phyloP scores from a whole-genome alignment of 2,329 filamentous ascomycete genomes.

The Fusarium begoniae region DNA sequence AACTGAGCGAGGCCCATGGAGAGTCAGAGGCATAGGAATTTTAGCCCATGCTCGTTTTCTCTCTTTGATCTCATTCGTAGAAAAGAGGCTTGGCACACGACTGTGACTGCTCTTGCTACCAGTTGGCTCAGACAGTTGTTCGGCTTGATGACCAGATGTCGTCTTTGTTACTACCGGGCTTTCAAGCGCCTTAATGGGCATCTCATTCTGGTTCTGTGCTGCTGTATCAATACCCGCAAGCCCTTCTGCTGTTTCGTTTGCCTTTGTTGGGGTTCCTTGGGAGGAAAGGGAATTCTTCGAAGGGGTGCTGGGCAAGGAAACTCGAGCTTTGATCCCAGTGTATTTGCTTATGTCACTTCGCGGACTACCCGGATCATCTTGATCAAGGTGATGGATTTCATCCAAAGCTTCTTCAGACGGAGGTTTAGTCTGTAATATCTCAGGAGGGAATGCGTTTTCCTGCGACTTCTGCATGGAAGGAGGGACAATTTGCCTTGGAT shows the following conservation, averaged over 20 bases:
- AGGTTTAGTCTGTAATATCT: constrained; percentile 43
- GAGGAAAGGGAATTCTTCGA: background rate
- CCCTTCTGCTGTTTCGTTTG: background rate
- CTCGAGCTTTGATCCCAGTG: constrained; percentile 25
- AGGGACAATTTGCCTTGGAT: background rate
- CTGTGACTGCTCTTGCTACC: background rate
- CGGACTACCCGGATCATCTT: background rate
- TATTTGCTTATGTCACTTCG: constrained; percentile 7
- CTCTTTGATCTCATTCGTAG: constrained; percentile 45
- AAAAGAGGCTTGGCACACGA: constrained; percentile 39
- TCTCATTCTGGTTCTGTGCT: background rate
- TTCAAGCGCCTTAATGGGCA: background rate
- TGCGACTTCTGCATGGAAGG: background rate
- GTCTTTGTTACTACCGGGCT: background rate
- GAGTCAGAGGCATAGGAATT: constrained; percentile 47
- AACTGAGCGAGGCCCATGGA: constrained; percentile 21
- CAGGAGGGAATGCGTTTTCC: background rate
- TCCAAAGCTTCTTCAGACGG: constrained; percentile 42
- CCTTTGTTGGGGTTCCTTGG: background rate
- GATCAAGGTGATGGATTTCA: background rate
- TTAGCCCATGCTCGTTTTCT: constrained; percentile 47
- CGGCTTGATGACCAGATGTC: background rate
- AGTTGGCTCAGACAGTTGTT: background rate
- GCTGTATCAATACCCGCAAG: background rate
- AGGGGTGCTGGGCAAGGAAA: constrained; percentile 34